Base-by-base conservation (phyloP, 148 eudicot species). In the Dianthus caryophyllus region DNA sequence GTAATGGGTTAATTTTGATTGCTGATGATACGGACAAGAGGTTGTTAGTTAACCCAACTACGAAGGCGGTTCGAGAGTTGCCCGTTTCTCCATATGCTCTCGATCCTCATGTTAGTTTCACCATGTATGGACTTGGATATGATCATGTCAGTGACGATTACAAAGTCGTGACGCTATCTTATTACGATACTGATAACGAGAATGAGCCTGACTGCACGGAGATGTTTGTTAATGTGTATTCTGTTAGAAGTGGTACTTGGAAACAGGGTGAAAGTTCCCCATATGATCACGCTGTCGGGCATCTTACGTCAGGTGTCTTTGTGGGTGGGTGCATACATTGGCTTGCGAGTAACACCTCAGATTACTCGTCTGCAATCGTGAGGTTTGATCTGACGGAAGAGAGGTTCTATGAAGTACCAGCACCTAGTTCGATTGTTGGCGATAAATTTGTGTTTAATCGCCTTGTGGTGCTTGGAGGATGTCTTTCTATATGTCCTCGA, bases 311-410 rank as follows among this genome's bases (percentile, higher is more conserved):
- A 9, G 77, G 71, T 22, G 67, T 41, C 9, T 67, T 9, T 52
- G 49, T 52, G 0, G 14, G 44, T 61, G 77, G 77, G 26, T 39
- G 0, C 13, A 30, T 74, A 10, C 68, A 74, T 67, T 74, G 68
- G 58, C 16, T 63, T 17, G 64, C 73, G 9, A 20, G 27, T 16
- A 41, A 2, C 2, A 33, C 49, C 0, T 11, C 51, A 0, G 63
- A 61, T 51, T 9, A 17, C 26, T 67, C 71, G 14, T 53, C 48
- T 61, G 48, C 27, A 11, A 51, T 74, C 3, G 53, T 24, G 2
- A 67, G 68, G 26, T 74, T 74, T 52, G 68, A 68, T 74, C 43
- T 63, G 47, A 53, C n/a, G 10, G 39, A 68, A n/a, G 73, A 74
- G 15, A 56, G 22, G 41, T 68, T 61, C 39, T 16, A 21, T 0